Conservation (phyloP, 1,284 basidiomycete species). For the Termitomyces sp. region DNA sequence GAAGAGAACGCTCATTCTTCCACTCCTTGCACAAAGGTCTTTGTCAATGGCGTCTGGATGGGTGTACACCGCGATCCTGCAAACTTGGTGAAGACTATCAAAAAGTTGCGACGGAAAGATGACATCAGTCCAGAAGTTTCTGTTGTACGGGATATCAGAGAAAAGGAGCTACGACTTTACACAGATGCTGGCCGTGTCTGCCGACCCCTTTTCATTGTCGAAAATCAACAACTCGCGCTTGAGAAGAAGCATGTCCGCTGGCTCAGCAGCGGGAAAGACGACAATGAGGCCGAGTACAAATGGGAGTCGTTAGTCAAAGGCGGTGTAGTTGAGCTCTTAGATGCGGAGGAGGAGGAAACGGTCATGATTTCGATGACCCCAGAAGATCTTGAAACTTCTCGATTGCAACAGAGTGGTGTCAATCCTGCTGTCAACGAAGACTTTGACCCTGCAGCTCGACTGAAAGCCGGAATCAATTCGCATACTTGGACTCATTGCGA, state of each 20-base stretch:
- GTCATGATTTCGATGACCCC: slow-evolving; percentile 99
- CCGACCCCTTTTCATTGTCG: slow-evolving; percentile 95
- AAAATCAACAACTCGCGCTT: slow-evolving; percentile 80
- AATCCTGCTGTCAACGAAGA: slow-evolving; percentile 63
- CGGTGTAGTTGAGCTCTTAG: slow-evolving; percentile 91
- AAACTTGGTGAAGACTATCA: slow-evolving; percentile 89
- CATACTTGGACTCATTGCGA: slow-evolving; percentile 99
- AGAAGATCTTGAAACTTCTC: slow-evolving; percentile 87
- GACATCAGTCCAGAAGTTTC: slow-evolving; percentile 96
- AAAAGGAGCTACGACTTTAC: slow-evolving; percentile 90
- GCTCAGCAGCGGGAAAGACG: slow-evolving; percentile 54
- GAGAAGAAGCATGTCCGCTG: slow-evolving; percentile 84
- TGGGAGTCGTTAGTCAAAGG: slow-evolving; percentile 86
- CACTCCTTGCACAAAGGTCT: slow-evolving; percentile 89
- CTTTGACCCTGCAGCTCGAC: slow-evolving; percentile 82
- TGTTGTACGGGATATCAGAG: slow-evolving; percentile 95
- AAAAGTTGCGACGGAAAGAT: slow-evolving; percentile 88
- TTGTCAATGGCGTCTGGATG: slow-evolving; percentile 99
- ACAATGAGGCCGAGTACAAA: slow-evolving; percentile 61
- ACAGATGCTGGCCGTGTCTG: slow-evolving; percentile 97
- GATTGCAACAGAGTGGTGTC: slow-evolving; percentile 60
- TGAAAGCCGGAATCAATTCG: slow-evolving; percentile 77
- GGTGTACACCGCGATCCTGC: slow-evolving; percentile 97
- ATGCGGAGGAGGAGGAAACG: slow-evolving; percentile 99
- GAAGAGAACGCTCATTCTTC: slow-evolving; percentile 87